Base-by-base conservation (phyloP, 1,284 basidiomycete species). In the Paramarasmius palmivorus region DNA sequence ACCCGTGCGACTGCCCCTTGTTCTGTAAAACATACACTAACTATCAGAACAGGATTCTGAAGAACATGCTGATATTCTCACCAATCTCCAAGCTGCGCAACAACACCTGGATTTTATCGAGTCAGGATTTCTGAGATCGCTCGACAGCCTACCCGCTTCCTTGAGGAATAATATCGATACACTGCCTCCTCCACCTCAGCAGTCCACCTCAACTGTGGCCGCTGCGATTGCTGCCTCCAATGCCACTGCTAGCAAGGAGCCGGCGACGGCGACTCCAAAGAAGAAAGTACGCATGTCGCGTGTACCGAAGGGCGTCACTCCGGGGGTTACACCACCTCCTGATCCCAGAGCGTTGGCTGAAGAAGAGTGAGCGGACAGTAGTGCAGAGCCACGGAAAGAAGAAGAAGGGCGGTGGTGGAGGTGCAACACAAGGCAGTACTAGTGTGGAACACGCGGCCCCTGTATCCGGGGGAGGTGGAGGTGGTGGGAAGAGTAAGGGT, bases 291-390 rank as follows among this genome's bases (percentile, higher is more conserved):
- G 86, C 52, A 79, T 71, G 68, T 81, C 81, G 59, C 84, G 88
- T 63, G 76, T 91, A 19, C 89, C 90, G 14, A 75, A 80, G 52
- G 85, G 86, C 25, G 85, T 91, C 17, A 69, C 83, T 14, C 86
- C 83, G 22, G 89, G 90, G 17, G 84, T 89, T 10, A 90, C 88
- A 4, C 88, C 88, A 19, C 75, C 81, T 32, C 88, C 88, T 17
- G 87, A 91, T 70, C 88, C n/a, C 90, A 20, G 90, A 92, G 65
- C 74, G 90, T 57, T 91, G 90, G 88, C 68, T 92, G 55, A 92
- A 46, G 67, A 75, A 60, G 73, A 88, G 80, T 53, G 88, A 89
- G 66, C 74, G 89, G 57, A 78, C 84, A 39, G 79, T 71, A 34
- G 82, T 78, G 65, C 72, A 66, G 42, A 69, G 73, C 55, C 74